Evolutionary conservation across 1,284 basidiomycete genomes (phyloP).

Genomic region (Pulchroboletus neoregius): DNA sequence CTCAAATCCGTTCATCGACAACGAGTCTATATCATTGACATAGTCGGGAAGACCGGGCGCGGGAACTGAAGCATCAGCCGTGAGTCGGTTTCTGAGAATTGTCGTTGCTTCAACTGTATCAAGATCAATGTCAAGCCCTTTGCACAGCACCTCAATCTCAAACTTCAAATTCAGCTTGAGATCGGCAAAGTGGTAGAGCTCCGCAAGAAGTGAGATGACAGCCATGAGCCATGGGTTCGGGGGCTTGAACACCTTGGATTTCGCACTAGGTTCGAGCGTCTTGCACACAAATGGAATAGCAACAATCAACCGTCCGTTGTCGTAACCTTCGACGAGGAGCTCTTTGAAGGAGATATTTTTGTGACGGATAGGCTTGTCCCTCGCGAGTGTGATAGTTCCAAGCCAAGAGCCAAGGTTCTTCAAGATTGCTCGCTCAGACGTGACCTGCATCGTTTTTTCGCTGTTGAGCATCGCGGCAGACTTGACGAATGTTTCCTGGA

Average conservation of each 20-base stretch:
- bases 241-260: constrained; percentile 89
- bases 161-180: constrained; percentile 98
- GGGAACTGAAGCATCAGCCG: constrained; percentile 44
- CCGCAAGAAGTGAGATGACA: constrained; percentile 86
- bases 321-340: constrained; percentile 91
- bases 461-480: constrained; percentile 85
- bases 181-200: constrained; percentile 96
- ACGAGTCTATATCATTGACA: constrained; percentile 62
- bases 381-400: constrained; percentile 88
- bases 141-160: constrained; percentile 98
- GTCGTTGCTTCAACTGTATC: constrained; percentile 83
- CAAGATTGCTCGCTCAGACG: constrained; percentile 81
- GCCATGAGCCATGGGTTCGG: constrained; percentile 99
- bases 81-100: constrained; percentile 70
- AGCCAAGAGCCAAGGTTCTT: constrained; percentile 98
- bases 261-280: constrained; percentile 86
- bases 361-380: constrained; percentile 89
- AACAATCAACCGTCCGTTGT: constrained; percentile 86
- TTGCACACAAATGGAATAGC: constrained; percentile 99
- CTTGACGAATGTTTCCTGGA: constrained; percentile 93
- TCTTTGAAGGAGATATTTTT: constrained; percentile 97
- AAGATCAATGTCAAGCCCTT: constrained; percentile 85
- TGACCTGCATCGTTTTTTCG: constrained; percentile 84
- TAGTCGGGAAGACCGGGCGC: constrained; percentile 66
- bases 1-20: constrained; percentile 67